These are phyloP conservation scores for Paecilomyces sp. DNA, from an alignment of 2,329 filamentous ascomycete genomes.

Conservation along the genomic window DNA sequence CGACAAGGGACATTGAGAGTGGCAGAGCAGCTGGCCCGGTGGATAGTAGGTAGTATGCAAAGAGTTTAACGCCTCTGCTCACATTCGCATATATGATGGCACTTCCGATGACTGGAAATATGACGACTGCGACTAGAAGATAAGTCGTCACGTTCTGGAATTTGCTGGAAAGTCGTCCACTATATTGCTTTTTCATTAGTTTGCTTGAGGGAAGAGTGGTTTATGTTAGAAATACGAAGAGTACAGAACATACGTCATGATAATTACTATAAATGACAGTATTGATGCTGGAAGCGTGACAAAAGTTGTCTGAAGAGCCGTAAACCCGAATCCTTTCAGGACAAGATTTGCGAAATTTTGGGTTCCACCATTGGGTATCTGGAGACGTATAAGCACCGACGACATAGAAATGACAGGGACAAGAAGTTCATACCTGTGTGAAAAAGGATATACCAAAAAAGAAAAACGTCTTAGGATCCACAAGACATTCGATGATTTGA, in stretches of 20 bases:
- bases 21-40: slow-evolving; percentile 50
- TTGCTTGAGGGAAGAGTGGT: background rate
- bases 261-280: background rate
- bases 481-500: slow-evolving; percentile 48
- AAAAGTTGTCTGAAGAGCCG: slow-evolving; percentile 47
- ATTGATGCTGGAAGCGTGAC: slow-evolving; percentile 47
- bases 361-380: slow-evolving; percentile 58
- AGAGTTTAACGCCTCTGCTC: slow-evolving; percentile 7
- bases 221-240: background rate
- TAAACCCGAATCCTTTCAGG: slow-evolving; percentile 50
- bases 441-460: slow-evolving; percentile 48
- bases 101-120: background rate
- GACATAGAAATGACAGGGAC: background rate
- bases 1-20: slow-evolving; percentile 48
- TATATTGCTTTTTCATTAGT: background rate
- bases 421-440: slow-evolving; percentile 18
- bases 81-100: background rate
- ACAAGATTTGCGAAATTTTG: slow-evolving; percentile 54
- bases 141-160: background rate
- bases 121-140: background rate
- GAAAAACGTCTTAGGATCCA: slow-evolving; percentile 56
- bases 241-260: background rate
- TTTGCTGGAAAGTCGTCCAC: background rate
- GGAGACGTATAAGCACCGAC: slow-evolving; percentile 9
- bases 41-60: slow-evolving; percentile 53